phyloP scores from a whole-genome alignment of 2,329 filamentous ascomycete genomes.

The Magnaporthiopsis rhizophila region DNA sequence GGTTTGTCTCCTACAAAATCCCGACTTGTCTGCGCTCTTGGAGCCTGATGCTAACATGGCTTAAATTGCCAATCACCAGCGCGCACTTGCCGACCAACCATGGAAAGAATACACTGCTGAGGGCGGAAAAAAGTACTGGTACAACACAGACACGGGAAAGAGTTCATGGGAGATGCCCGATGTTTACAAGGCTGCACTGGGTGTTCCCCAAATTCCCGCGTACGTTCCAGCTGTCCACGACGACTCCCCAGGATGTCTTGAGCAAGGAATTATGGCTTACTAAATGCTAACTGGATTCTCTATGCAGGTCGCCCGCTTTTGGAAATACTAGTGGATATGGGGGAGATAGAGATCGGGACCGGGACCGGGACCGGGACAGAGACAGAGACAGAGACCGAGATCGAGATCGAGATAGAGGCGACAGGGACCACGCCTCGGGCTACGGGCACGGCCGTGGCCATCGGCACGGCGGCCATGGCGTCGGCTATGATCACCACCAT shows the following conservation, averaged over 20 bases:
- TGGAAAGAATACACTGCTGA: constrained; percentile 91
- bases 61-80: constrained; percentile 37
- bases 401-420: constrained; percentile 19
- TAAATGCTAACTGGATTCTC: background rate
- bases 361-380: no score
- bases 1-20: constrained; percentile 37
- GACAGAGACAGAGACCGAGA: constrained; percentile 23
- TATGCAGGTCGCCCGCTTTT: background rate
- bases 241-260: background rate
- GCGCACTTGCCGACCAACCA: constrained; percentile 70
- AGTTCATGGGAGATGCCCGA: constrained; percentile 95
- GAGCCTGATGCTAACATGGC: constrained; percentile 12
- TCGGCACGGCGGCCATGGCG: constrained; percentile 2
- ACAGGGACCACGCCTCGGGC: constrained; percentile 11
- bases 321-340: background rate
- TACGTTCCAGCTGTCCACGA: constrained; percentile 19
- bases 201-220: constrained; percentile 42
- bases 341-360: constrained; percentile 2
- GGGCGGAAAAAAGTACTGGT: constrained; percentile 89
- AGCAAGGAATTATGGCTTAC: background rate
- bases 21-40: background rate
- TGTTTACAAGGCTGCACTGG: constrained; percentile 66
- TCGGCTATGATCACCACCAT: constrained; percentile 13
- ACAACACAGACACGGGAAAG: constrained; percentile 83
- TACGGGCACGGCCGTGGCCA: constrained; percentile 5